Percentiles rank a stretch among this genome's conserved stretches.
Evolutionary conservation across 805 yeast genomes (phyloP).

Genomic region (Lipomyces chichibuensis): DNA sequence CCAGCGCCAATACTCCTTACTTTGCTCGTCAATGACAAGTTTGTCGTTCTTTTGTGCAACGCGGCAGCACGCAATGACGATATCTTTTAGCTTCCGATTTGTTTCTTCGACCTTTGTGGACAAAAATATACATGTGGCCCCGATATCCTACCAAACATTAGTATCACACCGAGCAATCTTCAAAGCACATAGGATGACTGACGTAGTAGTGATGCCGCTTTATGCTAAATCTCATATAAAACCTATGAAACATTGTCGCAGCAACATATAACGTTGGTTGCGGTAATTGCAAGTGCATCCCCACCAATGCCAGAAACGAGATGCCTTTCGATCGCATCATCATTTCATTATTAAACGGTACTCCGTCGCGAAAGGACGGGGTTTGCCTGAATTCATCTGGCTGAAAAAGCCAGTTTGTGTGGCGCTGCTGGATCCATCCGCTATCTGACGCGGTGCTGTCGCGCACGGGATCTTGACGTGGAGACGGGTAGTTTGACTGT

Average conservation of each 20-base stretch:
- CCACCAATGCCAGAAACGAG: conserved; percentile 51
- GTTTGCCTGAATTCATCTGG: conserved; percentile 39
- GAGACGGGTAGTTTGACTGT: neutral
- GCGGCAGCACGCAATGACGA: conserved; percentile 54
- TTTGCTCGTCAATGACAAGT: conserved; percentile 50
- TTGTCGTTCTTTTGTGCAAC: conserved; percentile 51
- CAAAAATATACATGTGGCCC: conserved; percentile 55
- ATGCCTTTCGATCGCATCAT: conserved; percentile 54
- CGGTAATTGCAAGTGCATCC: conserved; percentile 52
- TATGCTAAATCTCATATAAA: conserved; percentile 53
- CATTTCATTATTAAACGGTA: conserved; percentile 48
- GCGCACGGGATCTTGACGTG: neutral
- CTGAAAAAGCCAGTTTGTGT: conserved; percentile 34
- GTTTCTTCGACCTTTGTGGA: conserved; percentile 61
- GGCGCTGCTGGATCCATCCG: conserved; percentile 15
- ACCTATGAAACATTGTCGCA: conserved; percentile 54
- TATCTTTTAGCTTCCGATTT: conserved; percentile 52
- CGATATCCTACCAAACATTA: conserved; percentile 46
- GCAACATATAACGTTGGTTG: conserved; percentile 55
- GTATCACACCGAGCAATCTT: neutral
- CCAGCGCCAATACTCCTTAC: conserved; percentile 57
- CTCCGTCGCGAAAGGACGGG: conserved; percentile 45
- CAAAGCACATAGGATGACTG: neutral
- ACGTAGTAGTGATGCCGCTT: conserved; percentile 50
- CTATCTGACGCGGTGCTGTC: neutral